A percentile compares a stretch with the other conserved stretches of the same genome.
Conservation (phyloP, 805 yeast species). For the Starmerella riodocensis region DNA sequence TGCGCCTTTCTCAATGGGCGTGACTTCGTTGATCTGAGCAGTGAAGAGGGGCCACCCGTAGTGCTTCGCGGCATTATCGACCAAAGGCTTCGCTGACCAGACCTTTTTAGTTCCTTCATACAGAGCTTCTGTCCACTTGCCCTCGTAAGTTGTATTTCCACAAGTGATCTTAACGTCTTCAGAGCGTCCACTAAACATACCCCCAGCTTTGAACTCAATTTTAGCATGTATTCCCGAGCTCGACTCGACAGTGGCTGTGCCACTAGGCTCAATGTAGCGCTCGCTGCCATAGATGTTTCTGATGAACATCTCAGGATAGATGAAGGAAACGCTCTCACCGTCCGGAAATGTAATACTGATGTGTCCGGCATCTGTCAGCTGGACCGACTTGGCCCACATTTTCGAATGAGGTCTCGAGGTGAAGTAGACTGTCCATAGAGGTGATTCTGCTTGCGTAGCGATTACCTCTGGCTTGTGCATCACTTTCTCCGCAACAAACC, state of each 20-base stretch:
- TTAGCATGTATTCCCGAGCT: constrained; percentile 49
- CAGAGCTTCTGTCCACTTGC: constrained; percentile 66
- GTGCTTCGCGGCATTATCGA: constrained; percentile 44
- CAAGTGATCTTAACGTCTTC: constrained; percentile 38
- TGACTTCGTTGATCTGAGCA: constrained; percentile 67
- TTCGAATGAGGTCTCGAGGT: constrained; percentile 50
- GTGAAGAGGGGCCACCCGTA: constrained; percentile 82
- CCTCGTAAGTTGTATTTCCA: constrained; percentile 30
- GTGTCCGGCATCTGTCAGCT: constrained; percentile 62
- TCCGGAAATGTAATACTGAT: constrained; percentile 43
- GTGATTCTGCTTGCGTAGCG: constrained; percentile 65
- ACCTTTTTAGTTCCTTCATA: constrained; percentile 27
- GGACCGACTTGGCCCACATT: constrained; percentile 91
- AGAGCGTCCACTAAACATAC: constrained; percentile 75
- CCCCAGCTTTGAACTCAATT: constrained; percentile 64
- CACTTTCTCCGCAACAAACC: constrained; percentile 75
- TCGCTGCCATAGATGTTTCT: constrained; percentile 91
- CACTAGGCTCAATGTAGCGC: constrained; percentile 77
- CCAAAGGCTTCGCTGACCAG: constrained; percentile 62
- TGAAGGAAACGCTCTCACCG: constrained; percentile 66
- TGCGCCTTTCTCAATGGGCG: constrained; percentile 47
- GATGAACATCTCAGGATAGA: constrained; percentile 67
- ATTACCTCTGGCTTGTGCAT: constrained; percentile 75
- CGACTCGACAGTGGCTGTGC: constrained; percentile 51
- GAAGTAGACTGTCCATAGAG: constrained; percentile 42